Base-by-base conservation (phyloP, 352 stramenopile genomes). In the Pythium chondricola region DNA sequence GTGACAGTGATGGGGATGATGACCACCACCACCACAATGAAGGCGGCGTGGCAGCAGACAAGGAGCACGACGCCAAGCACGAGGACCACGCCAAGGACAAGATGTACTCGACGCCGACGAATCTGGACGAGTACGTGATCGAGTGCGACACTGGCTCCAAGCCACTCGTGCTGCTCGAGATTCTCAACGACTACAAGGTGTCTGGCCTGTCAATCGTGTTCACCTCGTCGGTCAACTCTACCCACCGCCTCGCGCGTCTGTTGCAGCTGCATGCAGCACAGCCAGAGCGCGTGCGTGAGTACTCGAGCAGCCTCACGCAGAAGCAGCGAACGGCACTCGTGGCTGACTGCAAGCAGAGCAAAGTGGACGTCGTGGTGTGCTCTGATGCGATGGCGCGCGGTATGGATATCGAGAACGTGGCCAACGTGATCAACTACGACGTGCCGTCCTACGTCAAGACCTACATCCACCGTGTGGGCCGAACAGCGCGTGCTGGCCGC, bases 151-250 rank as follows among this genome's bases (percentile, higher is more conserved):
- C 86, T 6, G 78, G 90, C 56, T 93, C 96, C 46, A 99, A 99
- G 64, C 95, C 95, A 24, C 65, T 98, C 27, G 83, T 97, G 27
- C 67, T 99, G 30, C 67, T 98, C 18, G 85, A 97, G 36, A 71
- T 98, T 13, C 70, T 98, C 37, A 83, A 86, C 38, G 66, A 90
- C 48, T 84, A 82, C 71, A 63, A 42, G n/a, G 65, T 62, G 22
- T 58, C 80, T 35, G 55, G 55, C 29, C 66, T 96, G 21, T 84
- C 87, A 39, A 93, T 98, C 48, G 85, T 99, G 5, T 99, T 99
- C 67, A 97, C 94, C 14, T 90, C 89, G 9, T 98, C 93, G 52
- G 77, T 98, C 11, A 97, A 98, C 66, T 96, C 95, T 14, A 98
- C 95, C 11, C 95, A 98, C 69, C 87, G 96, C 35, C 71, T 99